Base-by-base conservation (phyloP, 2,329 filamentous ascomycete species). In the Diaporthe caulivora region DNA sequence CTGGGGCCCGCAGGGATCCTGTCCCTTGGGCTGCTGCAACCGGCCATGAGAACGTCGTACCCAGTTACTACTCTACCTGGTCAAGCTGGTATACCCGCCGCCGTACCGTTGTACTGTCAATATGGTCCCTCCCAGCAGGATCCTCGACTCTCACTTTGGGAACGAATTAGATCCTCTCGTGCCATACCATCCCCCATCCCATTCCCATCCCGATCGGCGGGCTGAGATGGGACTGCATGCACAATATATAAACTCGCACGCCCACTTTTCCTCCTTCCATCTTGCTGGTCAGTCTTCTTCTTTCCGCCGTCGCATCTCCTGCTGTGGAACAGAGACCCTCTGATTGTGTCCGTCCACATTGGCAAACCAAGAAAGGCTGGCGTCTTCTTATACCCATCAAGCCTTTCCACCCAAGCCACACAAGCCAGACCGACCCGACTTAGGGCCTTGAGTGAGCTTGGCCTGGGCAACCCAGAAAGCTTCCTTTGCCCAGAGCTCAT, bases 381-480 rank as follows among this genome's bases (percentile, higher is more conserved):
- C 29, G 62, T 40, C 18, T 15, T 15, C 47, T 53, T 15, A 11
- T 40, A 40, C 11, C 37, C 31, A 51, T 40, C 44, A 67, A 67
- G 62, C 62, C 44, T 53, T 53, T 40, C 9, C 3, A 8, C 21
- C 44, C 29, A 53, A 67, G 60, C 60, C 10, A 44, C 42, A 49
- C 60, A 65, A 65, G 62, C 62, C 62, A 34, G 31, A 24, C 31
- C 15, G 31, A 37, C 31, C 15, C 1, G 3, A 26, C 8, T 10
- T 67, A 67, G 31, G 31, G 62, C n/a, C 62, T 40, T 67, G 62
- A 53, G 62, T 53, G 47, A 67, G 62, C 62, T 53, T 67, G 62
- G 62, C 62, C 62, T 67, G 62, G 47, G 34, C 24, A 67, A 10
- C 37, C 13, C 37, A 40, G 37, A 40, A 13, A 53, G 62, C 62